Evolutionary conservation across 768 basidiomycete genomes (phyloP).

Genomic region (Arthromyces matolae): DNA sequence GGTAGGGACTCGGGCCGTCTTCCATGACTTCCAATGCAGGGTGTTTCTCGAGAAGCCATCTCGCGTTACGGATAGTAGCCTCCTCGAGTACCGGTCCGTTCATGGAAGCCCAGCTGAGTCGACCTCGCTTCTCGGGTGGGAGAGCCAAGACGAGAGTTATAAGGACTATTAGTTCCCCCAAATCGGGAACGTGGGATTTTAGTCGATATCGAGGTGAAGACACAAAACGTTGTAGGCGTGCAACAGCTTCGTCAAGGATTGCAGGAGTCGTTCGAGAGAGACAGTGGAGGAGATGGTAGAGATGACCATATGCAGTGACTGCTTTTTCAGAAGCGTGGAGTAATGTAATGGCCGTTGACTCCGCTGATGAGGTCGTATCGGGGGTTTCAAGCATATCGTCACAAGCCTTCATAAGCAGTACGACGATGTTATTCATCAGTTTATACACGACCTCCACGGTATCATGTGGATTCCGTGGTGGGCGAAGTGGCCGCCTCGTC

Average conservation of each 20-base stretch:
- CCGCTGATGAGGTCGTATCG: background rate
- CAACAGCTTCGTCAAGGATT: slow-evolving; percentile 31
- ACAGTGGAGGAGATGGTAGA: slow-evolving; percentile 40
- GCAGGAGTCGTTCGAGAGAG: slow-evolving; percentile 27
- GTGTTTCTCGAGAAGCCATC: slow-evolving; percentile 38
- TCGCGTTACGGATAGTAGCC: slow-evolving; percentile 38
- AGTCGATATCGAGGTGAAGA: slow-evolving; percentile 23
- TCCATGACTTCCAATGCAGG: slow-evolving; percentile 39
- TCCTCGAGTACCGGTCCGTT: slow-evolving; percentile 39
- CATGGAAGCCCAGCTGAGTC: slow-evolving; percentile 33
- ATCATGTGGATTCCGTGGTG: slow-evolving; percentile 22
- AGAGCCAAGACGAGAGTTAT: slow-evolving; percentile 36
- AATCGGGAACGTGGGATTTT: slow-evolving; percentile 34
- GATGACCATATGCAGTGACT: slow-evolving; percentile 42
- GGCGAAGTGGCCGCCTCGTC: slow-evolving; percentile 12
- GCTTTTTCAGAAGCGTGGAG: slow-evolving; percentile 42
- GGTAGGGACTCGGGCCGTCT: slow-evolving; percentile 30
- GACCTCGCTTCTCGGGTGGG: slow-evolving; percentile 20
- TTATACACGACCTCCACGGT: slow-evolving; percentile 34
- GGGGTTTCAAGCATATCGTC: slow-evolving; percentile 29
- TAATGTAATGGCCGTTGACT: slow-evolving; percentile 17
- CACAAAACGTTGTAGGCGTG: slow-evolving; percentile 29
- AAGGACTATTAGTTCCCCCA: slow-evolving; percentile 41
- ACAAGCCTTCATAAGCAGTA: slow-evolving; percentile 41
- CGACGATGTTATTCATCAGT: slow-evolving; percentile 47